Percentiles rank a stretch among this genome's conserved stretches.
These are phyloP conservation scores for Mycena crocata DNA, from an alignment of 768 basidiomycete genomes.

Conservation along the genomic window DNA sequence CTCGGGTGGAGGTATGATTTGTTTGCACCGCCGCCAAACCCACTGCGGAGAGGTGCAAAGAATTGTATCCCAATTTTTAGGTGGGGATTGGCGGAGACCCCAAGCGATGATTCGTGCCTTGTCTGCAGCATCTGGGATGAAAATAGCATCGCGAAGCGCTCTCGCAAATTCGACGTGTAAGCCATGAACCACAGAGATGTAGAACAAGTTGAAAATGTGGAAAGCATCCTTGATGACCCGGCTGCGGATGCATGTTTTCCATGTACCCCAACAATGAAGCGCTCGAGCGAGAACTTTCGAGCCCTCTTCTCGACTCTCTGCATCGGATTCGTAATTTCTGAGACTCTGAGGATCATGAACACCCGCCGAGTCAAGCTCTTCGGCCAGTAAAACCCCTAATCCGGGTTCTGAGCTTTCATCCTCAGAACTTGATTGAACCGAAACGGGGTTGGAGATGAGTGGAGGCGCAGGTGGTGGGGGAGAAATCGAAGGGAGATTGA, in stretches of 20 bases:
- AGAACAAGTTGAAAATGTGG: conserved; percentile 34
- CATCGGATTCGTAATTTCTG: background rate
- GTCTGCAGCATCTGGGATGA: conserved; percentile 33
- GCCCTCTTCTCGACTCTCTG: background rate
- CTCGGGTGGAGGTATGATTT: conserved; percentile 47
- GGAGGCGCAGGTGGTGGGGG: background rate
- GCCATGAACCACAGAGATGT: conserved; percentile 34
- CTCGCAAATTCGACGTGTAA: conserved; percentile 30
- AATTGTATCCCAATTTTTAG: background rate
- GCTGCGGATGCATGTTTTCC: conserved; percentile 3
- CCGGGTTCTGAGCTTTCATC: background rate
- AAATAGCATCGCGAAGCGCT: conserved; percentile 35
- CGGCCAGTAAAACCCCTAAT: background rate
- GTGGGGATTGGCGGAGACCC: background rate
- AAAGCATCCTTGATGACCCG: conserved; percentile 27
- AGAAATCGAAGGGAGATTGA: background rate
- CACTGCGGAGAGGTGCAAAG: conserved; percentile 31
- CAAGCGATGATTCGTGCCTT: conserved; percentile 14
- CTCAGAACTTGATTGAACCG: too few relatives aligned
- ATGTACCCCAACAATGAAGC: background rate
- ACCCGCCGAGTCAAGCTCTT: background rate
- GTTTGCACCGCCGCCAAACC: conserved; percentile 41
- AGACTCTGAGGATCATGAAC: background rate
- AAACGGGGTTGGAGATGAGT: too few relatives aligned
- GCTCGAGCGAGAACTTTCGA: conserved; percentile 2